Percentiles rank a stretch among this genome's conserved stretches.
phyloP scores from a whole-genome alignment of 768 basidiomycete species.

The Kwoniella bestiolae region DNA sequence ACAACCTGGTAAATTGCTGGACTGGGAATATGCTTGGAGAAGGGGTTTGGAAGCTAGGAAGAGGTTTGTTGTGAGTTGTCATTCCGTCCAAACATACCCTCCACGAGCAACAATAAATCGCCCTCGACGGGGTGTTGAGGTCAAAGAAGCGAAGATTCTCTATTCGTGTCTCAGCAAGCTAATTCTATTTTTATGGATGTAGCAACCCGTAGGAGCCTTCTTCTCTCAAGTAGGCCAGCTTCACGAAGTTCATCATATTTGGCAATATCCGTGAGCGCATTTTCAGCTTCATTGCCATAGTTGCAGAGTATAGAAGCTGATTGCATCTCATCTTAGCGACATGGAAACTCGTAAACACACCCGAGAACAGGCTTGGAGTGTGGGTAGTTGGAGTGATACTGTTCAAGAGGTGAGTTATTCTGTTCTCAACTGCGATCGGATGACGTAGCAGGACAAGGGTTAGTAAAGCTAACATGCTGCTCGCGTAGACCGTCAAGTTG shows the following conservation, averaged over 20 bases:
- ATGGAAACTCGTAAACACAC: slow-evolving; percentile 79
- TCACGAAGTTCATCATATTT: slow-evolving; percentile 84
- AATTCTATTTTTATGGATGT: no score
- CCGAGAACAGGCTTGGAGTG: slow-evolving; percentile 88
- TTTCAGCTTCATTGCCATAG: neutral
- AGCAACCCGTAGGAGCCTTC: slow-evolving; percentile 57
- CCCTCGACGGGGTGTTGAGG: no score
- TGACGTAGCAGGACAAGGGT: no score
- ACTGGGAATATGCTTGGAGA: slow-evolving; percentile 96
- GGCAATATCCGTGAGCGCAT: slow-evolving; percentile 85
- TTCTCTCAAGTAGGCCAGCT: slow-evolving; percentile 59
- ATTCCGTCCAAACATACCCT: no score
- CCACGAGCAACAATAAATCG: no score
- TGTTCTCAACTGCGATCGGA: no score
- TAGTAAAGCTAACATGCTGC: neutral
- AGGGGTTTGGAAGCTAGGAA: slow-evolving; percentile 90
- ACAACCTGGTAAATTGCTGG: slow-evolving; percentile 83
- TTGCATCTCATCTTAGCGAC: slow-evolving; percentile 32
- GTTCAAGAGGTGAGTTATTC: slow-evolving; percentile 73
- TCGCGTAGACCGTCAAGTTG: slow-evolving; percentile 78
- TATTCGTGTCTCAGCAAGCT: no score
- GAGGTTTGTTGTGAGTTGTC: slow-evolving; percentile 70
- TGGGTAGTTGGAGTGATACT: slow-evolving; percentile 94
- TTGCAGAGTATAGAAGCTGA: slow-evolving; percentile 1
- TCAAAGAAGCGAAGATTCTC: slow-evolving; percentile 56